phyloP scores from a whole-genome alignment of 1,139 yeast genomes.

The Zygosaccharomyces pseudobailii region DNA sequence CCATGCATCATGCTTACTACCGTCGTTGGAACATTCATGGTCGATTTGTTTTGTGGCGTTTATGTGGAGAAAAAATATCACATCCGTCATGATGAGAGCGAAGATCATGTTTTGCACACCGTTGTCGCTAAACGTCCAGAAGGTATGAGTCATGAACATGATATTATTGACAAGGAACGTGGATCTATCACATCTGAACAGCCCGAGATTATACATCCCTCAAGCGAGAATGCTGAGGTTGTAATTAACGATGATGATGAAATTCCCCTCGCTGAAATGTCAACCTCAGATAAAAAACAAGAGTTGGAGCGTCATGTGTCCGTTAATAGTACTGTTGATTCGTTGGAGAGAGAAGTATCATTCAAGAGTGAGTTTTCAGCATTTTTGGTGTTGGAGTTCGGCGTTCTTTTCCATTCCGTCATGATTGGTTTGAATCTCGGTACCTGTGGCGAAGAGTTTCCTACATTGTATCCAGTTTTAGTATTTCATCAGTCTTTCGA shows the following conservation, averaged over 20 bases:
- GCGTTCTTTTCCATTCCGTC: slow-evolving; percentile 47
- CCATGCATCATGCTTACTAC: slow-evolving; percentile 31
- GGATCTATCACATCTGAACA: too few relatives aligned
- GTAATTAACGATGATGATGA: slow-evolving; percentile 7
- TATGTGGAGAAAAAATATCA: slow-evolving; percentile 32
- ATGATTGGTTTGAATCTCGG: slow-evolving; percentile 67
- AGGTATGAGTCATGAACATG: too few relatives aligned
- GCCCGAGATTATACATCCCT: too few relatives aligned
- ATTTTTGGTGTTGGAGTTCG: slow-evolving; percentile 61
- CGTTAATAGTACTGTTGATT: slow-evolving; percentile 5
- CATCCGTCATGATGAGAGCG: slow-evolving; percentile 4
- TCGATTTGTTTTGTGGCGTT: slow-evolving; percentile 29
- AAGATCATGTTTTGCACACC: too few relatives aligned
- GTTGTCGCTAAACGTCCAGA: too few relatives aligned
- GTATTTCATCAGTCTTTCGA: slow-evolving; percentile 84
- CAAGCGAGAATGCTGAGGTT: too few relatives aligned
- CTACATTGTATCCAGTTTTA: slow-evolving; percentile 63
- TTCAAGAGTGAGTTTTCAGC: slow-evolving; percentile 37
- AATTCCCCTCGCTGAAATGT: neutral
- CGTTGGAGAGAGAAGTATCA: slow-evolving; percentile 9
- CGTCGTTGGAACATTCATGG: slow-evolving; percentile 26
- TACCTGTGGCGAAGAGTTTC: slow-evolving; percentile 64
- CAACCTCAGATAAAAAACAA: neutral
- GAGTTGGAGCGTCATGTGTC: slow-evolving; percentile 4
- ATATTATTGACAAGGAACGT: too few relatives aligned